Evolutionary conservation across 2,329 filamentous ascomycete species (phyloP).

Genomic region (Nemania sp.): DNA sequence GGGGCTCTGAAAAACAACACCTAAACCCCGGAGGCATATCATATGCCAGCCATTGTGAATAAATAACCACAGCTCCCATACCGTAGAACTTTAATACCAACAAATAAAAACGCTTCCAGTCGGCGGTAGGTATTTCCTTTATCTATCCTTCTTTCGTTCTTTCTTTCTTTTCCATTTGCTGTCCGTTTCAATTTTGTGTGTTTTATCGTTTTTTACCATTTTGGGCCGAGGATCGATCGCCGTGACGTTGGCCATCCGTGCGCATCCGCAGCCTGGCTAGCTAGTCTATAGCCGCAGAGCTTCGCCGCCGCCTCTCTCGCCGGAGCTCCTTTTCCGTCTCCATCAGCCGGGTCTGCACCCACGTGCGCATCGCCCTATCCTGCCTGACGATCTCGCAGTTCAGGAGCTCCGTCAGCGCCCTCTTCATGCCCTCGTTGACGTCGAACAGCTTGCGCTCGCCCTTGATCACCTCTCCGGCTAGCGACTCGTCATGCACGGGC

Average conservation of each 20-base stretch:
- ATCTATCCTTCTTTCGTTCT: background rate
- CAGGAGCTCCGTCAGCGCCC: slow-evolving; percentile 70
- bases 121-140: background rate
- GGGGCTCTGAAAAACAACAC: background rate
- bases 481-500: slow-evolving; percentile 61
- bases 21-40: background rate
- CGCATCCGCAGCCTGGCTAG: background rate
- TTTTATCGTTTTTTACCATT: background rate
- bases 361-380: slow-evolving; percentile 65
- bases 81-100: slow-evolving; percentile 6
- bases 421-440: slow-evolving; percentile 72
- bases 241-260: too few relatives aligned
- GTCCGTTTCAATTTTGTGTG: background rate
- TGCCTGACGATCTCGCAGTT: slow-evolving; percentile 68
- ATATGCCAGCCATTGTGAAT: background rate
- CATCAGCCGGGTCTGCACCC: slow-evolving; percentile 70
- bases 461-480: slow-evolving; percentile 61
- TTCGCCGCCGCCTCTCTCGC: slow-evolving; percentile 63
- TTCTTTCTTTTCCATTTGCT: background rate
- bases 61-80: background rate
- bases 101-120: slow-evolving; percentile 1
- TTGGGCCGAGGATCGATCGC: background rate
- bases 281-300: slow-evolving; percentile 50
- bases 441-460: slow-evolving; percentile 67
- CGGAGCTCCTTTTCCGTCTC: slow-evolving; percentile 71